Conservation (phyloP, 352 stramenopile genomes). For the Globisporangium parvum region DNA sequence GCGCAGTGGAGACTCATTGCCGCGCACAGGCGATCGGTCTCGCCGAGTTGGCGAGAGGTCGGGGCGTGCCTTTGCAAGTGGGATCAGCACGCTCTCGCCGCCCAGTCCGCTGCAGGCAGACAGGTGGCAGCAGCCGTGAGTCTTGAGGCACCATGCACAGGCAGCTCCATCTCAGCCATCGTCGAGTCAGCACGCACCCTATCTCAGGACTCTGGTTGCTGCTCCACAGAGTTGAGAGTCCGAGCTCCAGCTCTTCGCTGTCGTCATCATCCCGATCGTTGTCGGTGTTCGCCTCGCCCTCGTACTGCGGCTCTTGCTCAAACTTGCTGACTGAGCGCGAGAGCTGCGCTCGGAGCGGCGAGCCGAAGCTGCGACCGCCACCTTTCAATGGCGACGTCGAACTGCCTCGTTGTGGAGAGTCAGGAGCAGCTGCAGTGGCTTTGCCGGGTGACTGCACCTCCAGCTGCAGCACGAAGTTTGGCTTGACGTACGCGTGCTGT, state of each 20-base stretch:
- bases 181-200: neutral
- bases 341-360: neutral
- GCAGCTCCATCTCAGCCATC: neutral
- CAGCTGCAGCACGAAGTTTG: slow-evolving; percentile 26
- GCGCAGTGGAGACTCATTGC: neutral
- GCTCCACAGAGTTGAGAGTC: neutral
- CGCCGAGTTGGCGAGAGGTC: neutral
- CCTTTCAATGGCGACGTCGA: neutral
- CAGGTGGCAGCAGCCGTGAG: neutral
- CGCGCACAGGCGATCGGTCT: neutral
- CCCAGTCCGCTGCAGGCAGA: slow-evolving; percentile 7
- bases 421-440: neutral
- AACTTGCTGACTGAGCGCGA: neutral
- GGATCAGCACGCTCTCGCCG: slow-evolving; percentile 40
- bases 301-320: neutral
- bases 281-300: neutral
- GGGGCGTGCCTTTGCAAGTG: slow-evolving; percentile 14
- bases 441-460: slow-evolving; percentile 5
- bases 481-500: slow-evolving; percentile 25
- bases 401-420: neutral
- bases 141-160: neutral
- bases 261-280: neutral
- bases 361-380: neutral
- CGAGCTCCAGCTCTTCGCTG: slow-evolving; percentile 9
- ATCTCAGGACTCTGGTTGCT: slow-evolving; percentile 4